Base-by-base conservation (phyloP, 2,329 filamentous ascomycete species). In the Stachybotrys echinatus region DNA sequence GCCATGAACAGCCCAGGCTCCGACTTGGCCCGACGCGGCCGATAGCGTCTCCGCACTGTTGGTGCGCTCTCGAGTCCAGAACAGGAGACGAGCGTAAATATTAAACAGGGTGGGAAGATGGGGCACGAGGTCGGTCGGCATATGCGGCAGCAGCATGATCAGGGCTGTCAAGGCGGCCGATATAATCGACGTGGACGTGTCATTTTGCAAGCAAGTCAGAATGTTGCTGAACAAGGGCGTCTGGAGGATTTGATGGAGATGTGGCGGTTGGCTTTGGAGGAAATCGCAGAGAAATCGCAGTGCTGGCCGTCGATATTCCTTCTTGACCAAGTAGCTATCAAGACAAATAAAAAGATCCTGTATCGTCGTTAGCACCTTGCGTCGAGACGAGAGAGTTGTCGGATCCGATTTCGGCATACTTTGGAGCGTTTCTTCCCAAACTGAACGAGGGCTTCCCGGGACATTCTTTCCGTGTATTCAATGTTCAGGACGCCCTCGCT, bases 61-160 rank as follows among this genome's bases (percentile, higher is more conserved):
- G 5, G 71, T 71, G 12, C 73, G 67, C 52, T 79, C 76, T 45
- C 73, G 70, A 57, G 91, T 85, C 88, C 89, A 94, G 61, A 92
- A 94, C 0, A 94, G 70, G 42, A 92, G 68, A 45, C 89, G 77
- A 49, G 85, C 87, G 64, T 94, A 94, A 48, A 94, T 85, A 53
- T 91, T 85, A 74, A 92, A 94, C 18, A 94, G 72, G 19, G 82
- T 81, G 23, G 88, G 84, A 6, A 94, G 74, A 61, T 86, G 79
- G 1, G 81, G 76, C 2, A 84, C 81, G 14, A 92, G 69, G 3
- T 85, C 85, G 57, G 80, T 85, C 1, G 88, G 88, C 66, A 92
- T 88, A 61, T 92, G 88, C 2, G 89, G 89, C 46, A 94, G 67
- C 23, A 92, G 81, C 89, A 94, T 94, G 55, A 89, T 85, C 51